Evolutionary conservation across 1,284 basidiomycete genomes (phyloP).

Genomic region (Austroboletus niveus): DNA sequence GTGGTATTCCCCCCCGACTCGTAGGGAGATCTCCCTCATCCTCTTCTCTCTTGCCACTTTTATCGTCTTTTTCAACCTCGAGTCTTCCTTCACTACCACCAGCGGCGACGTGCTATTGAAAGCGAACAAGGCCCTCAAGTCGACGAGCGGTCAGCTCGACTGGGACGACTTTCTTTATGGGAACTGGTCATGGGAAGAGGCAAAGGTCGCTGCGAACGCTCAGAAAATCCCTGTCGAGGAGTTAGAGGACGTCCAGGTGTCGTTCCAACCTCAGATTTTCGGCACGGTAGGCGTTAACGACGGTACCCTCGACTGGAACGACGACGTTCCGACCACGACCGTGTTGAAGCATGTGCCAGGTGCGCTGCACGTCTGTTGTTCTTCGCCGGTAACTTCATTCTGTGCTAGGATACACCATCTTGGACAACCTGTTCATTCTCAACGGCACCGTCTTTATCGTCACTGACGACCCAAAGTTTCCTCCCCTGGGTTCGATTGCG

Average conservation of each 20-base stretch:
- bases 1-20: constrained; percentile 59
- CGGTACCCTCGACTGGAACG: constrained; percentile 51
- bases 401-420: constrained; percentile 69
- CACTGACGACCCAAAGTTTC: constrained; percentile 54
- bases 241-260: background rate
- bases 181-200: constrained; percentile 62
- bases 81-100: constrained; percentile 50
- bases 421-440: constrained; percentile 72
- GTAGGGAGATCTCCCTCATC: constrained; percentile 62
- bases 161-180: constrained; percentile 64
- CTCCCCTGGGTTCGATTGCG: constrained; percentile 48
- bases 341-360: constrained; percentile 61
- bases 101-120: constrained; percentile 35
- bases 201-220: constrained; percentile 49
- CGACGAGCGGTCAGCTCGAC: constrained; percentile 23
- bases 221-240: constrained; percentile 24
- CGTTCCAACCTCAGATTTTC: constrained; percentile 32
- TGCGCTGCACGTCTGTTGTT: constrained; percentile 26
- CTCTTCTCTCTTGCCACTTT: constrained; percentile 61
- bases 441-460: constrained; percentile 72
- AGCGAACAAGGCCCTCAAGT: constrained; percentile 24
- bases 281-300: constrained; percentile 49
- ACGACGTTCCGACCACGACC: constrained; percentile 49
- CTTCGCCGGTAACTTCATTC: background rate
- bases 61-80: constrained; percentile 65